Conservation (phyloP, 2,329 filamentous ascomycete genomes). For the Raffaelea ambrosiae region DNA sequence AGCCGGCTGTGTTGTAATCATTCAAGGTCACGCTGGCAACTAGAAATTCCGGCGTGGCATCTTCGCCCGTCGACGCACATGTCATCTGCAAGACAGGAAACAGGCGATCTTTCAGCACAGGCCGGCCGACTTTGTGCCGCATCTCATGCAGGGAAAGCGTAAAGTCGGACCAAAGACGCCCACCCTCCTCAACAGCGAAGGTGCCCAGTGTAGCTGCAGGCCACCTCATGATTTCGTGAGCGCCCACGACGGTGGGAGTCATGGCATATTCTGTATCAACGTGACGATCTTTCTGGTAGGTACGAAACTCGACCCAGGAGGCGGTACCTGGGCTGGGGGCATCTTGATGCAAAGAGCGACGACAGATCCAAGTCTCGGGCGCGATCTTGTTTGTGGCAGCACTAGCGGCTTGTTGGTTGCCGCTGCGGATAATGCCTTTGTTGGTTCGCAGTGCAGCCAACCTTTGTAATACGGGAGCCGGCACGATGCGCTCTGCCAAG, state of each 20-base stretch:
- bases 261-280: constrained; percentile 48
- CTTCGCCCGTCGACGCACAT: constrained; percentile 27
- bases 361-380: constrained; percentile 54
- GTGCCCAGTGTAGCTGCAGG: constrained; percentile 34
- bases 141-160: constrained; percentile 52
- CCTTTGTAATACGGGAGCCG: too few relatives aligned
- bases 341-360: constrained; percentile 54
- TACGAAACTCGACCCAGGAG: constrained; percentile 54
- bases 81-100: constrained; percentile 61
- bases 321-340: constrained; percentile 43
- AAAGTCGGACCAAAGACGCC: constrained; percentile 30
- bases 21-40: constrained; percentile 48
- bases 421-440: constrained; percentile 5
- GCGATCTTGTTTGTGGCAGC: constrained; percentile 13
- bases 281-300: constrained; percentile 49
- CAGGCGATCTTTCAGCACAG: constrained; percentile 52
- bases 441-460: not conserved
- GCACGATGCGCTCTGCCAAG: constrained; percentile 42
- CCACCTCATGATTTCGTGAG: constrained; percentile 33
- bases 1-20: constrained; percentile 22
- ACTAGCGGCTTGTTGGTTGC: too few relatives aligned
- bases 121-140: constrained; percentile 51
- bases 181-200: constrained; percentile 25
- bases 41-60: constrained; percentile 35
- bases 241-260: constrained; percentile 46